phyloP scores from a whole-genome alignment of 108 stramenopile genomes.

The Skeletonema potamos region DNA sequence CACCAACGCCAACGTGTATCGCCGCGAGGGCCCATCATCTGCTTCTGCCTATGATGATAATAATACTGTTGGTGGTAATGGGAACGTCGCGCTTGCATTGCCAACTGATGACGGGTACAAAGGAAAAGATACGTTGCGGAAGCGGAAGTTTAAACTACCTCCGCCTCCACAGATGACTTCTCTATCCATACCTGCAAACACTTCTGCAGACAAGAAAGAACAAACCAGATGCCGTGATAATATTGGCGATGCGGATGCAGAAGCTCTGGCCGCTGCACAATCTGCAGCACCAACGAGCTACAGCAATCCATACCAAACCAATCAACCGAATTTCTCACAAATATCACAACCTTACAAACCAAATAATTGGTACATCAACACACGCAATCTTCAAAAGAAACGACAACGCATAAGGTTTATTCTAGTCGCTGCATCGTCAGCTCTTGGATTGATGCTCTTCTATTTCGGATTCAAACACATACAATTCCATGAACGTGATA shows the following conservation, averaged over 20 bases:
- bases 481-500: slow-evolving; percentile 3
- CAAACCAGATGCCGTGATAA: neutral
- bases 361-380: slow-evolving; percentile 23
- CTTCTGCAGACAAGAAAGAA: neutral
- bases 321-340: slow-evolving; percentile 11
- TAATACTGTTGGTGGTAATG: neutral
- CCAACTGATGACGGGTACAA: neutral
- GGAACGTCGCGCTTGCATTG: neutral
- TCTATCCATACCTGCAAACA: neutral
- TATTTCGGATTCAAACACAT: slow-evolving; percentile 11
- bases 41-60: neutral
- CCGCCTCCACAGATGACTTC: slow-evolving; percentile 34
- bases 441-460: neutral
- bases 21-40: neutral
- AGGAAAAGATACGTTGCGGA: neutral
- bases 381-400: slow-evolving; percentile 17
- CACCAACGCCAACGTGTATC: slow-evolving; percentile 1
- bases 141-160: slow-evolving; percentile 7
- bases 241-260: neutral
- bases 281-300: neutral
- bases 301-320: slow-evolving; percentile 14
- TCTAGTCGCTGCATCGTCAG: slow-evolving; percentile 1
- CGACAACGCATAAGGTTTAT: slow-evolving; percentile 10
- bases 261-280: neutral
- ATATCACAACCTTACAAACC: slow-evolving; percentile 33